Percentiles rank a stretch among this genome's conserved stretches.
Evolutionary conservation across 352 stramenopile species (phyloP).

Genomic region (Blastocystis sp.): DNA sequence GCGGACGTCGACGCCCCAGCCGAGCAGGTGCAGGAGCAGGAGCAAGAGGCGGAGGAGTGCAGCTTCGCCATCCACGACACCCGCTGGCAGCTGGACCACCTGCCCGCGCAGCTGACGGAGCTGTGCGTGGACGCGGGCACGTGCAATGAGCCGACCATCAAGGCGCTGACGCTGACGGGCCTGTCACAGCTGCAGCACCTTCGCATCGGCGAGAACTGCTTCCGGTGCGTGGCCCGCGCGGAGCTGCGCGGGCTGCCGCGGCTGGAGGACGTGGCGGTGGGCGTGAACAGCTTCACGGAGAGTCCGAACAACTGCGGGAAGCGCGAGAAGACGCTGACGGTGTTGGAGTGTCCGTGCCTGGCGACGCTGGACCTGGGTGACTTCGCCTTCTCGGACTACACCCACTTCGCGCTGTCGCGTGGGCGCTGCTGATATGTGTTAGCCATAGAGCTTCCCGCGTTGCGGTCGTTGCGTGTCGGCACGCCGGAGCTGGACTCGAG

Average conservation of each 20-base stretch:
- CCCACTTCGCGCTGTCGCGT: neutral
- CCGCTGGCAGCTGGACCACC: neutral
- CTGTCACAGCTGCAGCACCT: neutral
- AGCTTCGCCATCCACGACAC: neutral
- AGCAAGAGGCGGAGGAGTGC: neutral
- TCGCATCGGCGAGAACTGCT: conserved; percentile 5
- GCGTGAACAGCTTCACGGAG: conserved; percentile 13
- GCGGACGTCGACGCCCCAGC: neutral
- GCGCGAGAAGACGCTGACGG: neutral
- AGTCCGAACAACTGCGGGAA: neutral
- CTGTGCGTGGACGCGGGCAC: neutral
- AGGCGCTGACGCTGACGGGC: neutral
- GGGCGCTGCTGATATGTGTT: neutral
- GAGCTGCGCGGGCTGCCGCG: neutral
- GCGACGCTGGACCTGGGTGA: neutral
- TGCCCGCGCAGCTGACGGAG: neutral
- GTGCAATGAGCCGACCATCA: neutral
- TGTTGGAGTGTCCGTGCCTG: neutral
- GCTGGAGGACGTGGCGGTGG: neutral
- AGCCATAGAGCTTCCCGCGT: neutral
- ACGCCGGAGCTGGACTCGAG: neutral
- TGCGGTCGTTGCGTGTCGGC: neutral
- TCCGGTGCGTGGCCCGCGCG: neutral
- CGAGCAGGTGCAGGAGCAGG: neutral
- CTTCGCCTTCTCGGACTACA: conserved; percentile 17